These are phyloP conservation scores for Yamadazyma nakazawae DNA, from an alignment of 805 yeast species.

Conservation along the genomic window DNA sequence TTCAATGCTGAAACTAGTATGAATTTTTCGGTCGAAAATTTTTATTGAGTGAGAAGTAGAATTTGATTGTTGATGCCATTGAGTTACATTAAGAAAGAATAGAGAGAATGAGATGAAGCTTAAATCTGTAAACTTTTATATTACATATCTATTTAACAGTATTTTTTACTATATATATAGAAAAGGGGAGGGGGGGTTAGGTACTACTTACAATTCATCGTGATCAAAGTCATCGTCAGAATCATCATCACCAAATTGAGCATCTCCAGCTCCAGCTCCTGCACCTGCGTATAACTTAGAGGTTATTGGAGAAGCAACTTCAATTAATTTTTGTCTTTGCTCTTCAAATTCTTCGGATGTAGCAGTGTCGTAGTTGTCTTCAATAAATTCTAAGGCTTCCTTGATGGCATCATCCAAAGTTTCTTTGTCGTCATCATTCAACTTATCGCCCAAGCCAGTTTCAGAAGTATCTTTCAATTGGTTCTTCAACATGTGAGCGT, in stretches of 20 bases:
- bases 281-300: conserved; percentile 65
- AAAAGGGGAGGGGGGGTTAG: background rate
- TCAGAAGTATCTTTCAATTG: conserved; percentile 36
- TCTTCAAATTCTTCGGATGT: conserved; percentile 91
- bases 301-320: conserved; percentile 88
- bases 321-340: conserved; percentile 74
- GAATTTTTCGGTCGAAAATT: conserved; percentile 9
- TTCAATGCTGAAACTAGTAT: conserved; percentile 2
- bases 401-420: conserved; percentile 80
- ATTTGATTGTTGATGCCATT: conserved; percentile 6
- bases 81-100: background rate
- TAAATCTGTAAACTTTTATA: background rate
- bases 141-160: background rate
- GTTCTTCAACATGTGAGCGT: conserved; percentile 47
- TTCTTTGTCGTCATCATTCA: conserved; percentile 90
- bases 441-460: conserved; percentile 63
- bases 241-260: conserved; percentile 42
- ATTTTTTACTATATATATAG: background rate
- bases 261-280: conserved; percentile 35
- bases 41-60: conserved; percentile 7
- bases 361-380: conserved; percentile 77
- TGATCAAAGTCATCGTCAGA: conserved; percentile 44
- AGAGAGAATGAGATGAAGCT: background rate
- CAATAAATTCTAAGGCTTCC: conserved; percentile 85
- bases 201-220: conserved; percentile 38